Base-by-base conservation (phyloP, 495 filamentous ascomycete species). In the Choiromyces venosus region DNA sequence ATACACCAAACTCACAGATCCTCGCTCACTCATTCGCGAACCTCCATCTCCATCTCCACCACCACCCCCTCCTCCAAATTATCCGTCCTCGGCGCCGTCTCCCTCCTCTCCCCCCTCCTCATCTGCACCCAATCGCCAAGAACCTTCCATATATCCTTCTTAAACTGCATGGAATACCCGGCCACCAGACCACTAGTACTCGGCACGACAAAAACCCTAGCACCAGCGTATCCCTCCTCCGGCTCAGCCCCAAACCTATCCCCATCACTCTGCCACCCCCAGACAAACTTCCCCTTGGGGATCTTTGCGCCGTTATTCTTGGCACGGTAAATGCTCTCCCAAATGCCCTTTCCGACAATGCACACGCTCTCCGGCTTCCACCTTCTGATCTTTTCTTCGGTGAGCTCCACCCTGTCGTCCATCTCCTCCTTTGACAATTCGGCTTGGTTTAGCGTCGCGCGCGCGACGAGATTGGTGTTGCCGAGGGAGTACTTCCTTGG, bases 301-400 rank as follows among this genome's bases (percentile, higher is more conserved):
- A 93, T 85, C 37, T 82, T 83, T 74, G 84, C 82, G 52, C 91
- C 89, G 0, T 39, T 67, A 75, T 88, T 84, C 67, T 87, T 83
- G 65, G 90, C 92, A 75, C 92, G 83, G 87, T 90, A 97, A 12
- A 98, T 83, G 73, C 89, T 90, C 85, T 98, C 94, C 95, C 95
- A 99, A 70, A 99, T 97, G 73, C 91, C 87, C 85, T 99, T 99
- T 10, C 95, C 95, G 2, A 97, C 93, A 4, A 98, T 83, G 77
- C 89, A 92, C 8, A 96, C 92, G 14, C 83, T 87, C 84, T 96
- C 92, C 0, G 95, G 95, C 73, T 86, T 87, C 81, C 86, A 92
- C 67, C 74, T 82, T 21, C 89, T 83, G 16, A 93, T 85, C 83
- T 98, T 98, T 0, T 83, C 86, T 77, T 97, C 92, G n/a, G 97